These are phyloP conservation scores for Hypoxylon sp. DNA, from an alignment of 2,329 filamentous ascomycete genomes.

Conservation along the genomic window DNA sequence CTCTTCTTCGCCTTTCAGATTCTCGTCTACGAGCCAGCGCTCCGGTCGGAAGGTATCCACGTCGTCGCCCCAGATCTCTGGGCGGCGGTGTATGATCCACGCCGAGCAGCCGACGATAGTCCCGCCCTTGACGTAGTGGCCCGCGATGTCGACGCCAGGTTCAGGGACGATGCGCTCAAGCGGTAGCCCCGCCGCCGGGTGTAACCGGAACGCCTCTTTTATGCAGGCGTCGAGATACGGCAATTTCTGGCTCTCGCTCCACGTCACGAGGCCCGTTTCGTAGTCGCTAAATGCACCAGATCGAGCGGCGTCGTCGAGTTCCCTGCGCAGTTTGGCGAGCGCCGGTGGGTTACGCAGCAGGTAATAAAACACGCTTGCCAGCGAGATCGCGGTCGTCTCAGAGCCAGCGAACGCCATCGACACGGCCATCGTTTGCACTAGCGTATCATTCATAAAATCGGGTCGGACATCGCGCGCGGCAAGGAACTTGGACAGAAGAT, in stretches of 20 bases:
- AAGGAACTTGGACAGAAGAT: slow-evolving; percentile 80
- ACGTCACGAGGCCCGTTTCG: slow-evolving; percentile 75
- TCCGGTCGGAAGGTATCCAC: slow-evolving; percentile 78
- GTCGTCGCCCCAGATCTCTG: slow-evolving; percentile 77
- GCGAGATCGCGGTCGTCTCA: slow-evolving; percentile 84
- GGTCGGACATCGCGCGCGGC: slow-evolving; percentile 77
- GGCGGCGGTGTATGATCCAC: slow-evolving; percentile 80
- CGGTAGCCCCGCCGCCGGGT: slow-evolving; percentile 80
- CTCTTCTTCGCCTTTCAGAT: slow-evolving; percentile 45
- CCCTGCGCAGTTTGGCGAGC: slow-evolving; percentile 69
- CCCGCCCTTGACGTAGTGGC: slow-evolving; percentile 74
- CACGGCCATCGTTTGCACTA: slow-evolving; percentile 80
- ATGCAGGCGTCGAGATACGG: slow-evolving; percentile 83
- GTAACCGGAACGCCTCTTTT: slow-evolving; percentile 83
- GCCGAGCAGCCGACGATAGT: slow-evolving; percentile 82
- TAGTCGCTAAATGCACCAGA: slow-evolving; percentile 66
- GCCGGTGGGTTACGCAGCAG: slow-evolving; percentile 74
- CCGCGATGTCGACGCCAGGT: slow-evolving; percentile 74
- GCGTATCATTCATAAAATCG: slow-evolving; percentile 78
- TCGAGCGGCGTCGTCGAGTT: slow-evolving; percentile 73
- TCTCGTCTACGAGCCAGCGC: slow-evolving; percentile 70
- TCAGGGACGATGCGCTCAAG: slow-evolving; percentile 81
- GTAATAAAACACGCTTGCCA: slow-evolving; percentile 81
- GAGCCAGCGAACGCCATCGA: slow-evolving; percentile 81
- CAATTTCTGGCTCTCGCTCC: slow-evolving; percentile 77